Conservation (phyloP, 352 stramenopile genomes). For the Phytopythium vexans region DNA sequence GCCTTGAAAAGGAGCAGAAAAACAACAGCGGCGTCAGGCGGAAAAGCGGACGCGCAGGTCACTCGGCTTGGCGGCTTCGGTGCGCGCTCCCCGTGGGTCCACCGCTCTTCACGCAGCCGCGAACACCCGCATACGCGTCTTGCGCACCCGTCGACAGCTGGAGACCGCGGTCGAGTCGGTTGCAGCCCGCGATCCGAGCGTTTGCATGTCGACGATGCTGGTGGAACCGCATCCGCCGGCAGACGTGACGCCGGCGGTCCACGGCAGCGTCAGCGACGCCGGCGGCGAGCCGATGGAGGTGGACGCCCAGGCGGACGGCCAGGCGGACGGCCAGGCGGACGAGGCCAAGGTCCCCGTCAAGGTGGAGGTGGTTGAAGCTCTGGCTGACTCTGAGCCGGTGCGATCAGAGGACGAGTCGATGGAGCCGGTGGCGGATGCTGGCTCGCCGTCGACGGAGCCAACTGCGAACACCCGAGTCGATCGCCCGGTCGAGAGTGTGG, state of each 20-base stretch:
- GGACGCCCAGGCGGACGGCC: not conserved
- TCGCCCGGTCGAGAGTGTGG: not conserved
- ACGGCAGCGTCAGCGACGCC: not conserved
- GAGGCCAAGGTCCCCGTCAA: not conserved
- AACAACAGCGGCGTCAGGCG: not conserved
- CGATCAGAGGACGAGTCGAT: not conserved
- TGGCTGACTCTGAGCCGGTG: no score
- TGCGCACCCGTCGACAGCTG: no score
- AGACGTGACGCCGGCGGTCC: not conserved
- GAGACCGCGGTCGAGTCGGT: no score
- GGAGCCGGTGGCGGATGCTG: not conserved
- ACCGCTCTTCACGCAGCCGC: no score
- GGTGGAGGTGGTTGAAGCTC: no score
- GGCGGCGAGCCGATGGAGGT: slow-evolving; percentile 3
- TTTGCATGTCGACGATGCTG: slow-evolving; percentile 3
- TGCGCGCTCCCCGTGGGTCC: no score
- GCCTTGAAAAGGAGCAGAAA: slow-evolving; percentile 4
- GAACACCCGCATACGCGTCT: no score
- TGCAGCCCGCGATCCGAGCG: not conserved
- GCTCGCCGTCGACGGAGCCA: no score
- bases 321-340: not conserved
- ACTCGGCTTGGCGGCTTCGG: not conserved
- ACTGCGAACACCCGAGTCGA: no score
- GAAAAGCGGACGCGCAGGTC: not conserved
- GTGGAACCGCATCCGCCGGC: not conserved